Base-by-base conservation (phyloP, 208 protist genomes). In the Acanthamoeba lenticulata region DNA sequence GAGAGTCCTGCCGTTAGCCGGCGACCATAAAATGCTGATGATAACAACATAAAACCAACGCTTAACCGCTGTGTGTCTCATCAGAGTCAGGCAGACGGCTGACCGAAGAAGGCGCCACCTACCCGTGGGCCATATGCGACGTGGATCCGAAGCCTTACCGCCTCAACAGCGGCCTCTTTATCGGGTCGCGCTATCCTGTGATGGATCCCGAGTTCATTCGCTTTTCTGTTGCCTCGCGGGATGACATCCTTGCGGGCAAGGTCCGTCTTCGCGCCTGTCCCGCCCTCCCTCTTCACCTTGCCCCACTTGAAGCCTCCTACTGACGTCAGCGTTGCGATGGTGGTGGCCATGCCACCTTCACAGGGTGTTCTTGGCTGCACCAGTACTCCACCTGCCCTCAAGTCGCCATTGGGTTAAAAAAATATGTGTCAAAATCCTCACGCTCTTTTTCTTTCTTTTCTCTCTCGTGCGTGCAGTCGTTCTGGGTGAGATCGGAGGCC, bases 121-220 rank as follows among this genome's bases (percentile, higher is more conserved):
- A 83, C 42, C 74, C 74, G 0, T 83, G 74, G 74, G 42, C 40
- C 1, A 0, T 86, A 6, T 86, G 77, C 29, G 77, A 86, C 45
- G 44, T 86, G 27, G 77, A 86, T 36, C 77, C 77, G 21, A 86
- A 86, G 77, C 77, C 77, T 38, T 86, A 86, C 27, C 77, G 77
- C 11, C 77, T 86, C n/a, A 86, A 86, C 44, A 86, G 77, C n/a
- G 77, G 77, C 19, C 77, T 86, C 1, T 86, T 86, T 24, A 44
- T 86, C 21, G 77, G 42, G 7, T 86, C 77, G 77, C 77, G 77
- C 24, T 86, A 86, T 86, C 77, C 77, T 2, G 44, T 86, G 3
- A 24, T 57, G 13, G 77, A 86, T 6, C 77, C 77, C 15, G 77
- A 86, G 27, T 86, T 86, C 44, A 38, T 57, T 13, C 38, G 77